A percentile compares a stretch with the other conserved stretches of the same genome.
phyloP scores from a whole-genome alignment of 169 alveolate genomes.

The Miamiensis avidus region DNA sequence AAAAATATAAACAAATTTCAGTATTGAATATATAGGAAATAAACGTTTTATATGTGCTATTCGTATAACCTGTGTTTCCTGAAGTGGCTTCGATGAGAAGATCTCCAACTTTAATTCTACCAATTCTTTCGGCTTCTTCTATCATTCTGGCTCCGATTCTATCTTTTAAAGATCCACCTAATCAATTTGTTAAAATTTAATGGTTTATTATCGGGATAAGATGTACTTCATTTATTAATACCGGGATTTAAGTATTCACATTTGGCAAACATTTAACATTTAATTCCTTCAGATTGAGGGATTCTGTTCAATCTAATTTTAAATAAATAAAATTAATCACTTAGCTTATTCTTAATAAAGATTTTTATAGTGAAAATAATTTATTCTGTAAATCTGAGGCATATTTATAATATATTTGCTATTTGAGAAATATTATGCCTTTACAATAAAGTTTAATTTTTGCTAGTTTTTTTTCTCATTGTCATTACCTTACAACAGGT shows the following conservation, averaged over 20 bases:
- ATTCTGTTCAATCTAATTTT: constrained; percentile 46
- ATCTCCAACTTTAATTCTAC: constrained; percentile 82
- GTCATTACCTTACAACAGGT: constrained; percentile 75
- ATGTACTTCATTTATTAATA: too few relatives aligned
- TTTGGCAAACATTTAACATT: constrained; percentile 41
- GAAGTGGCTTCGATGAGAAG: constrained; percentile 92
- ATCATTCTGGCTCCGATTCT: constrained; percentile 92
- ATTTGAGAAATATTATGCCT: not conserved
- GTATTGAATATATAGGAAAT: not conserved
- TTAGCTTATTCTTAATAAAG: too few relatives aligned
- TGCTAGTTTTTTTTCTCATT: too few relatives aligned
- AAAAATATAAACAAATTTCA: too few relatives aligned
- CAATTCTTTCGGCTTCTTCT: constrained; percentile 86
- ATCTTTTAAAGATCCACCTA: constrained; percentile 84
- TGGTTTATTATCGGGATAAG: constrained; percentile 82
- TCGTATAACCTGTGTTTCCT: constrained; percentile 91
- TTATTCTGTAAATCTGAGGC: too few relatives aligned
- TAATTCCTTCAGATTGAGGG: constrained; percentile 49
- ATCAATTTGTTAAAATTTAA: too few relatives aligned
- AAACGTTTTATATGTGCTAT: too few relatives aligned
- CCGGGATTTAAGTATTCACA: constrained; percentile 67
- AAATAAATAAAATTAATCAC: too few relatives aligned
- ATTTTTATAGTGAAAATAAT: too few relatives aligned
- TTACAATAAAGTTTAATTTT: too few relatives aligned
- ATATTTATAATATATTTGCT: too few relatives aligned